Evolutionary conservation across 2,329 filamentous ascomycete species (phyloP), one percentile per base, ranked within the genome.

Genomic region (Penicillium psychrosexuale): DNA sequence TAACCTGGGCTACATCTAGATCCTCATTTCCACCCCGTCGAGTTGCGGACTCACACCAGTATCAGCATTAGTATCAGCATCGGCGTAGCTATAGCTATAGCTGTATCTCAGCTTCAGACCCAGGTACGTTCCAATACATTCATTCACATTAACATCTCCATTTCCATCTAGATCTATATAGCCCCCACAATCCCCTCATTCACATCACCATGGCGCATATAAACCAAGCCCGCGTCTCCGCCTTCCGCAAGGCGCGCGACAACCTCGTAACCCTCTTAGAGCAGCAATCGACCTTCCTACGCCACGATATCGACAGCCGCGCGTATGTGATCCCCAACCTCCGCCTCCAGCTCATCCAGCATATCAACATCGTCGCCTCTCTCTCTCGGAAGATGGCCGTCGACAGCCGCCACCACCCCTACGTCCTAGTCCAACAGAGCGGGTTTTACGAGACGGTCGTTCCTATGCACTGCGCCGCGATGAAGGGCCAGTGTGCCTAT

Each of bases 381-480:
- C 17, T 28, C 7, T 31, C 42, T 2, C 27, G 2, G 24, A 39
- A 31, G 6, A 52, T 52, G 24, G 33, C 49, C 24, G 4, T 31
- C 17, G 6, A 46, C 1, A 46, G 40, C 13, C 49, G 34, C 3
- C 33, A 39, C 27, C 33, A 38, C 3, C 49, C 49, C 17, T 52
- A 52, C 27, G 27, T 38, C 17, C 49, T 52, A 2, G 9, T 47
- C 34, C 42, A 30, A 6, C 33, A 28, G 15, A 27, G 1, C 6
- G 38, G 22, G 1, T 47, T 38, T 31, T 39, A 52, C 34, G 17
- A 37, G 2, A 27, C 24, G 5, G 28, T 28, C 3, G 40, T 51
- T 4, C 49, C 49, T 5, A 46, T 46, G 33, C 49, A 51, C 17
- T 51, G 49, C 49, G 40, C 39, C 8, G 49, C 49, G 3, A 5